Evolutionary conservation across 148 eudicot genomes (phyloP), one percentile per base, ranked within the genome.

Genomic region (Rhododendron simsii): DNA sequence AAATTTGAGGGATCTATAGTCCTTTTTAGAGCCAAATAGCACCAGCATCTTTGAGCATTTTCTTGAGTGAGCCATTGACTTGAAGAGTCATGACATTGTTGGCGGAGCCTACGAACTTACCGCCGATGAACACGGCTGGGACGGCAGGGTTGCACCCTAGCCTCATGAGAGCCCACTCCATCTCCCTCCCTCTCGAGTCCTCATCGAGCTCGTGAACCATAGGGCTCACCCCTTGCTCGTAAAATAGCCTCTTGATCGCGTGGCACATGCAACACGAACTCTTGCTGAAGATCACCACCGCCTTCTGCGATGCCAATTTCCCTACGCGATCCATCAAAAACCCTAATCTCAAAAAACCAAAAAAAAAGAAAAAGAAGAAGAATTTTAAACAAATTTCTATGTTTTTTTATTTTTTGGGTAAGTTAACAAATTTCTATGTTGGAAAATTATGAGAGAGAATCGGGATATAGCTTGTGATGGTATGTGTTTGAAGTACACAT

Each of bases 231-330:
- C 93, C 92, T 53, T 87, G 92, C 53, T 90, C 93, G 41, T 89
- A 86, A 81, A 91, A 90, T 7, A 91, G 87, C 23, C 89, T 87
- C 87, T 89, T 91, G 85, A 91, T 90, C 1, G 93, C 91, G 51
- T 91, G 91, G 84, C 88, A 88, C 91, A 91, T 90, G 87, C 90
- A 88, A 26, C 93, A 91, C 3, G 93, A 88, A 45, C 91, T 91
- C 88, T 90, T 91, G 81, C 90, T 91, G 74, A 91, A 91, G 37
- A 91, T 91, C 82, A 91, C 92, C 77, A 91, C 93, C 4, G 92
- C 93, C 80, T 86, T 90, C 10, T 91, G 87, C 2, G 92, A 89
- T 0, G 92, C 86, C 79, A 91, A 28, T 33, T 69, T 88, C 18
- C 44, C 89, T 15, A 91, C 73, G 0, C 86, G 86, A 59, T 91